These are phyloP conservation scores for Ophidiomyces ophidiicola DNA, from an alignment of 2,329 filamentous ascomycete genomes.

Conservation along the genomic window DNA sequence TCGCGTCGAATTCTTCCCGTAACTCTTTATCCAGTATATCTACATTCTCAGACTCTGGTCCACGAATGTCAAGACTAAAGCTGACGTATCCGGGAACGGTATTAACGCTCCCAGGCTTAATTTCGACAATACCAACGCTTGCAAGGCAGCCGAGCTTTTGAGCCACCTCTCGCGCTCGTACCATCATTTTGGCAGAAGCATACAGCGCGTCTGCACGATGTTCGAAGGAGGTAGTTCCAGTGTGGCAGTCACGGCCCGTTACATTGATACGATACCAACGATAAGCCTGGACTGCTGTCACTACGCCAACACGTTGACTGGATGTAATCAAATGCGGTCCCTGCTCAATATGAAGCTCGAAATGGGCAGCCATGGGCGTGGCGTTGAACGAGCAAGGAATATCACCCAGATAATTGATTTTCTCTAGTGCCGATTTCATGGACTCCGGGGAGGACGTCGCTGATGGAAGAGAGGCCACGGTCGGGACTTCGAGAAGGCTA, in stretches of 20 bases:
- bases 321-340: conserved; percentile 59
- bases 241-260: conserved; percentile 56
- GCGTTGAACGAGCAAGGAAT: conserved; percentile 45
- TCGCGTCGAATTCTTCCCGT: conserved; percentile 45
- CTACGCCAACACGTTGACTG: conserved; percentile 53
- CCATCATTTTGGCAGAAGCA: conserved; percentile 54
- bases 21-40: conserved; percentile 46
- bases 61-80: conserved; percentile 57
- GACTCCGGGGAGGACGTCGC: conserved; percentile 46
- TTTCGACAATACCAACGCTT: conserved; percentile 56
- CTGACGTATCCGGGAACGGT: conserved; percentile 57
- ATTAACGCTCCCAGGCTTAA: conserved; percentile 58
- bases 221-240: conserved; percentile 58
- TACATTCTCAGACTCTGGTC: conserved; percentile 45
- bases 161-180: conserved; percentile 53
- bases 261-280: conserved; percentile 60
- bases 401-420: conserved; percentile 57
- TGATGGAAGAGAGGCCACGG: conserved; percentile 31
- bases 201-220: conserved; percentile 57
- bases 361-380: conserved; percentile 61
- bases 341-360: conserved; percentile 78
- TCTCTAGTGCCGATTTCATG: conserved; percentile 55
- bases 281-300: conserved; percentile 62
- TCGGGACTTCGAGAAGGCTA: conserved; percentile 48
- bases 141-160: conserved; percentile 49